Percentiles rank a stretch among this genome's conserved stretches.
phyloP scores from a whole-genome alignment of 2,329 filamentous ascomycete genomes.

The Cytospora piceicola region DNA sequence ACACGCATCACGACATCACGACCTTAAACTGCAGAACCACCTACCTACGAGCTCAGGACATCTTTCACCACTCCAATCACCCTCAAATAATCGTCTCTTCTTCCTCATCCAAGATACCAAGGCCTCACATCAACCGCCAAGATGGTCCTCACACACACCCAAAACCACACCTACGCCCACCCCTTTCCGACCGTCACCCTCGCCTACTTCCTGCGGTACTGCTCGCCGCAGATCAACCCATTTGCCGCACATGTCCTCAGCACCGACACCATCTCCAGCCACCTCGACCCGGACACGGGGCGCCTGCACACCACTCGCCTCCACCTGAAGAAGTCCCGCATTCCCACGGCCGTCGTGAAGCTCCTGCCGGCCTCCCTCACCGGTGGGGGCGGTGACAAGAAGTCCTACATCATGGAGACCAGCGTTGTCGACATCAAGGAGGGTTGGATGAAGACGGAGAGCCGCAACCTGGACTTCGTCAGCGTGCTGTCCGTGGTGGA shows the following conservation, averaged over 20 bases:
- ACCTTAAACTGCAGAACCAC: neutral
- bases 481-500: conserved; percentile 80
- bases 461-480: conserved; percentile 79
- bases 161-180: conserved; percentile 75
- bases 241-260: conserved; percentile 82
- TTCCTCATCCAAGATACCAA: neutral
- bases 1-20: conserved; percentile 15
- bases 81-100: neutral
- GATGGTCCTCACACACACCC: conserved; percentile 68
- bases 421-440: conserved; percentile 78
- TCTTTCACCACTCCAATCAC: conserved; percentile 14
- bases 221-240: conserved; percentile 70
- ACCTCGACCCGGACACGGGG: conserved; percentile 73
- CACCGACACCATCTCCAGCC: conserved; percentile 78
- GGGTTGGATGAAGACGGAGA: conserved; percentile 83
- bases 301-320: conserved; percentile 78
- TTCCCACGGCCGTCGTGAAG: conserved; percentile 75
- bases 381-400: conserved; percentile 68
- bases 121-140: conserved; percentile 36
- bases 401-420: conserved; percentile 79
- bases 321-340: conserved; percentile 79
- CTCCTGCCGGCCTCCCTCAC: conserved; percentile 72
- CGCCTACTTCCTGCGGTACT: conserved; percentile 88
- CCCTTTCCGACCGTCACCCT: conserved; percentile 84
- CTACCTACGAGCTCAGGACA: conserved; percentile 5